Evolutionary conservation across 2,329 filamentous ascomycete species (phyloP).

Genomic region (Huntiella abstrusa): DNA sequence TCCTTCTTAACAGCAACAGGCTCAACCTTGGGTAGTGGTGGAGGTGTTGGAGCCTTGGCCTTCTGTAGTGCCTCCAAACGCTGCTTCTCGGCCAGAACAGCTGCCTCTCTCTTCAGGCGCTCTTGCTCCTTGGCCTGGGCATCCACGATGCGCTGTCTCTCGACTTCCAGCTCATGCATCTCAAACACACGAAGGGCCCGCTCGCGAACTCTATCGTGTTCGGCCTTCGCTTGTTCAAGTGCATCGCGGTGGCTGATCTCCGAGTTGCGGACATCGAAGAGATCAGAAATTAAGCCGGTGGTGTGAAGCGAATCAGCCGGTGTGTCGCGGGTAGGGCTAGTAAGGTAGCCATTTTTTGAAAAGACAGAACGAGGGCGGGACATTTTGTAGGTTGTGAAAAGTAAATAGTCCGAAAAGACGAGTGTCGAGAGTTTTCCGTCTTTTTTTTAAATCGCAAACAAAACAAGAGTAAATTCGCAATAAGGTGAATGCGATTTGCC

Average conservation of each 20-base stretch:
- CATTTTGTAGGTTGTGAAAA: background rate
- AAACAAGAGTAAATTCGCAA: too few species aligned
- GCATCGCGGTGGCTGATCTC: conserved; percentile 46
- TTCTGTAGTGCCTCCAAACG: conserved; percentile 28
- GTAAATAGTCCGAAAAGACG: too few species aligned
- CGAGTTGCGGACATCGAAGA: conserved; percentile 45
- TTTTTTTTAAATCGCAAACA: too few species aligned
- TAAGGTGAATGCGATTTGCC: too few species aligned
- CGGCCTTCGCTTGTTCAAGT: conserved; percentile 42
- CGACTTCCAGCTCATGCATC: conserved; percentile 27
- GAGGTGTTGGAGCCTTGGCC: conserved; percentile 21
- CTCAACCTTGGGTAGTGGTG: conserved; percentile 20
- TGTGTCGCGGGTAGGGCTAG: conserved; percentile 20
- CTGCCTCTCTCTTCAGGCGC: conserved; percentile 26
- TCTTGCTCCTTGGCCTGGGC: conserved; percentile 28
- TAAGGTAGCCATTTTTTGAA: conserved; percentile 9
- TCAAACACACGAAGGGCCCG: conserved; percentile 29
- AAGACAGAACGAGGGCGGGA: conserved; percentile 5
- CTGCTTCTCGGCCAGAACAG: conserved; percentile 27
- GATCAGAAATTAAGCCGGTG: conserved; percentile 31
- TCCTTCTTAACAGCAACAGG: conserved; percentile 9
- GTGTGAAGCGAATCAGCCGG: conserved; percentile 20
- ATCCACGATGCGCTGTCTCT: conserved; percentile 24
- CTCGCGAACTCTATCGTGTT: conserved; percentile 46
- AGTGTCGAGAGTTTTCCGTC: too few species aligned